These are phyloP conservation scores for Cardamine occulta DNA, from an alignment of 345 rosid genomes.

Conservation along the genomic window DNA sequence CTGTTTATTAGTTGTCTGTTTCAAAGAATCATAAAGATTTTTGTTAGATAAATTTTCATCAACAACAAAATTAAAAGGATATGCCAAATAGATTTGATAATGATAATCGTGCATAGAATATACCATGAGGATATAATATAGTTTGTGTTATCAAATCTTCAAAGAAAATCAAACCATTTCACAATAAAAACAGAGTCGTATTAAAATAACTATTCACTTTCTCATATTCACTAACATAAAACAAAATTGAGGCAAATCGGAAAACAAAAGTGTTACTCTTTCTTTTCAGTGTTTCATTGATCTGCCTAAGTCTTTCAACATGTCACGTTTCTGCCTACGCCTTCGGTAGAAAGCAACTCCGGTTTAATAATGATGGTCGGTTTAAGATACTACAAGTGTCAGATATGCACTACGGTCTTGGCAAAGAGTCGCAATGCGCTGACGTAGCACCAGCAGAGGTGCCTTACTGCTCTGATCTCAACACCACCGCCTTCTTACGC, in stretches of 20 bases:
- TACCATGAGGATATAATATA: slow-evolving; percentile 14
- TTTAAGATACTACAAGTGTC: slow-evolving; percentile 93
- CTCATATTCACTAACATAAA: background rate
- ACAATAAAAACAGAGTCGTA: slow-evolving; percentile 17
- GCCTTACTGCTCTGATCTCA: slow-evolving; percentile 75
- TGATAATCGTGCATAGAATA: slow-evolving; percentile 18
- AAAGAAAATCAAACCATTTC: background rate
- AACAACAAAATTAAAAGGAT: slow-evolving; percentile 13
- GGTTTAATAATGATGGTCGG: slow-evolving; percentile 58
- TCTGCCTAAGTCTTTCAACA: slow-evolving; percentile 28
- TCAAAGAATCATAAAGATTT: background rate
- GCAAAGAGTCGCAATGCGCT: slow-evolving; percentile 59
- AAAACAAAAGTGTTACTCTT: background rate
- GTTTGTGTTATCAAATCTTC: slow-evolving; percentile 22
- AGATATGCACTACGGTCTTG: slow-evolving; percentile 87
- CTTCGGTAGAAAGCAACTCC: slow-evolving; percentile 46
- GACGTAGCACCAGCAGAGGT: slow-evolving; percentile 59
- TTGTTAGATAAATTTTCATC: background rate
- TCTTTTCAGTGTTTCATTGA: slow-evolving; percentile 19
- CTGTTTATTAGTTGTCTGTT: background rate
- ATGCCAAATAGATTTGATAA: slow-evolving; percentile 21
- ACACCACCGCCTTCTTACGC: slow-evolving; percentile 73
- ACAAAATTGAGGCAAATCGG: slow-evolving; percentile 29
- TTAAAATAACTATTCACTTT: background rate
- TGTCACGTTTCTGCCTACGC: slow-evolving; percentile 26